These are phyloP conservation scores for Lignosus rhinocerotis DNA, from an alignment of 1,284 basidiomycete species.

Conservation along the genomic window DNA sequence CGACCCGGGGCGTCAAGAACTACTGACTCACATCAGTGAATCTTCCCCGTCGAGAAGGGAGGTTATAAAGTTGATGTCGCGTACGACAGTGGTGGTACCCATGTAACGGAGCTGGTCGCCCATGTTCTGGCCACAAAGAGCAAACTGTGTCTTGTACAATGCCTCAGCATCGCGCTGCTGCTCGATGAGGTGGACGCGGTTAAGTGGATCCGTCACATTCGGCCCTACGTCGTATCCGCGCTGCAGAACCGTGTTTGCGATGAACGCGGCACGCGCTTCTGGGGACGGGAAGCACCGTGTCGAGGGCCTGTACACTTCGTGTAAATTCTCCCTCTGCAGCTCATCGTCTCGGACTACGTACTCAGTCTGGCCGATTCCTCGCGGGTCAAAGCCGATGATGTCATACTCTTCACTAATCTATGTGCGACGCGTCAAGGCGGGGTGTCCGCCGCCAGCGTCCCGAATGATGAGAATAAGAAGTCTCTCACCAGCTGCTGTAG, in stretches of 20 bases:
- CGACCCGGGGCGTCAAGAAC: slow-evolving; percentile 22
- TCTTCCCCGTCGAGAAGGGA: slow-evolving; percentile 41
- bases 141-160: slow-evolving; percentile 37
- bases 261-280: slow-evolving; percentile 34
- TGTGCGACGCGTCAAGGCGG: neutral
- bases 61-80: slow-evolving; percentile 45
- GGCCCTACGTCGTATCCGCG: slow-evolving; percentile 38
- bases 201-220: slow-evolving; percentile 29
- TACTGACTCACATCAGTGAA: slow-evolving; percentile 38
- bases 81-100: slow-evolving; percentile 44
- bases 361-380: slow-evolving; percentile 41
- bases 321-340: neutral
- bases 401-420: slow-evolving; percentile 38
- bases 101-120: slow-evolving; percentile 43
- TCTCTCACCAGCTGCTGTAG: slow-evolving; percentile 22
- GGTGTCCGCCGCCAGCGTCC: neutral
- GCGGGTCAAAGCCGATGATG: slow-evolving; percentile 45
- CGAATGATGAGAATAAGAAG: neutral
- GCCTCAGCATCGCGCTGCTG: slow-evolving; percentile 38
- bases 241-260: slow-evolving; percentile 38
- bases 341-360: slow-evolving; percentile 14
- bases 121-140: slow-evolving; percentile 39
- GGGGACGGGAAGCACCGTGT: slow-evolving; percentile 38
- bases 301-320: slow-evolving; percentile 29
- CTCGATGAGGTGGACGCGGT: slow-evolving; percentile 33